Conservation (phyloP, 2,329 filamentous ascomycete species). For the Capronia epimyces region DNA sequence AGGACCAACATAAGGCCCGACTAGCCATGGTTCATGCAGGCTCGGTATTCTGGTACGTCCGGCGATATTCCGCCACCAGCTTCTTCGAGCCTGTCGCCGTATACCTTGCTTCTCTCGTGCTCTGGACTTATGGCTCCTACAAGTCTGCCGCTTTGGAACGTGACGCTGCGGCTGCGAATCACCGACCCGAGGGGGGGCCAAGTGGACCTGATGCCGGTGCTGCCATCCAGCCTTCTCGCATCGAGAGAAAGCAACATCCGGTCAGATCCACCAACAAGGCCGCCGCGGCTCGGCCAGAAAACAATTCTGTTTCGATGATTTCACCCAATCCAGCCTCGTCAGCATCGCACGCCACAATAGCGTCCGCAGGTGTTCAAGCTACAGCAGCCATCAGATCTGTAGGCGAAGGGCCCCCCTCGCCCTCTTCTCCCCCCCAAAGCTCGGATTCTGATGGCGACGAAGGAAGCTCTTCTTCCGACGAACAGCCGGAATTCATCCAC, state of each 20-base stretch:
- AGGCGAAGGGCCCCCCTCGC: neutral
- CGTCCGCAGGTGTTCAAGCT: neutral
- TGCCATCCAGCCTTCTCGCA: conserved; percentile 21
- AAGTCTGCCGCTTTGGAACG: conserved; percentile 23
- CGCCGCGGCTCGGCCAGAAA: conserved; percentile 2
- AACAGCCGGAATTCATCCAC: conserved; percentile 40
- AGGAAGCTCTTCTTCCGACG: conserved; percentile 17
- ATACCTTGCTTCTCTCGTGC: conserved; percentile 43
- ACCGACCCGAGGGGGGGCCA: conserved; percentile 19
- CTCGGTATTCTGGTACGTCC: conserved; percentile 49
- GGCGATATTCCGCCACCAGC: conserved; percentile 45
- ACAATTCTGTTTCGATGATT: neutral
- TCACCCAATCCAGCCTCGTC: neutral
- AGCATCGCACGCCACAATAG: neutral
- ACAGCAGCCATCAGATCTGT: neutral
- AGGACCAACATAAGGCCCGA: conserved; percentile 54
- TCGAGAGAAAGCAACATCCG: conserved; percentile 21
- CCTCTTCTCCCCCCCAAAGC: neutral
- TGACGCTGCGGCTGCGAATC: conserved; percentile 14
- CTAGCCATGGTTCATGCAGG: conserved; percentile 52
- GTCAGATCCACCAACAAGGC: conserved; percentile 19
- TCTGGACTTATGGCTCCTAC: conserved; percentile 46
- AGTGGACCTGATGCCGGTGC: conserved; percentile 20
- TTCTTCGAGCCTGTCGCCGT: conserved; percentile 46
- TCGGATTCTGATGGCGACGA: conserved; percentile 14